These are phyloP conservation scores for Candolleomyces aberdarensis DNA, from an alignment of 768 basidiomycete genomes.

Conservation along the genomic window DNA sequence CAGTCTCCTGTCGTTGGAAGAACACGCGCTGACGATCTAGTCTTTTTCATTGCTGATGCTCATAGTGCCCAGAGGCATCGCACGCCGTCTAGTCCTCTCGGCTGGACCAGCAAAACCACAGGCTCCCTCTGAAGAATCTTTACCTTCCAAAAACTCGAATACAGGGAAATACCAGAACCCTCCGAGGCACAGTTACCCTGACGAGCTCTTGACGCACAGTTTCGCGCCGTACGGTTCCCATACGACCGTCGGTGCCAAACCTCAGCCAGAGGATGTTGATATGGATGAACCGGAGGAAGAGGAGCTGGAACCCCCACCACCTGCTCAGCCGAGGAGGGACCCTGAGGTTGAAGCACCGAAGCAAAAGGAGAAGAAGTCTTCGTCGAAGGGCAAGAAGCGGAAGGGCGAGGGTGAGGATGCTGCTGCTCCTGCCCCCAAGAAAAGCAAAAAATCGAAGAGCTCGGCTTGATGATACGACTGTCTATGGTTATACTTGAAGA, in stretches of 20 bases:
- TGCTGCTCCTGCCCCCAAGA: conserved; percentile 32
- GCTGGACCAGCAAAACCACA: conserved; percentile 43
- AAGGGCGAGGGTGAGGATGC: conserved; percentile 31
- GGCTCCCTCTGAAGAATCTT: conserved; percentile 20
- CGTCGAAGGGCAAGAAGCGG: conserved; percentile 39
- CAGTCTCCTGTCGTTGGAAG: background rate
- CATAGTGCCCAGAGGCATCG: conserved; percentile 56
- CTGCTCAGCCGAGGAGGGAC: too few relatives aligned
- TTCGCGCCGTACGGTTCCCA: conserved; percentile 63
- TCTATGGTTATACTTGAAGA: too few relatives aligned
- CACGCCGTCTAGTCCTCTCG: conserved; percentile 56
- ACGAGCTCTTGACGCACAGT: conserved; percentile 57
- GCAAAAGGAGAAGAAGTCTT: background rate
- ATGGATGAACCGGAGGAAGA: conserved; percentile 4
- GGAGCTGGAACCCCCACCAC: background rate
- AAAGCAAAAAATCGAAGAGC: conserved; percentile 46
- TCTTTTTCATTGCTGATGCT: background rate
- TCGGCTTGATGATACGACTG: conserved; percentile 1
- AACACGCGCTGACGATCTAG: background rate
- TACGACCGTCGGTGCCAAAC: conserved; percentile 10
- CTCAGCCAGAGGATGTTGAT: conserved; percentile 24
- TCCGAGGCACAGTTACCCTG: conserved; percentile 54
- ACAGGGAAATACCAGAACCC: conserved; percentile 42
- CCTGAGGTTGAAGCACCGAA: too few relatives aligned
- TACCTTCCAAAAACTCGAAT: conserved; percentile 14